phyloP scores from a whole-genome alignment of 192 early-diverging fungal genomes.

The Diversispora eburnea region DNA sequence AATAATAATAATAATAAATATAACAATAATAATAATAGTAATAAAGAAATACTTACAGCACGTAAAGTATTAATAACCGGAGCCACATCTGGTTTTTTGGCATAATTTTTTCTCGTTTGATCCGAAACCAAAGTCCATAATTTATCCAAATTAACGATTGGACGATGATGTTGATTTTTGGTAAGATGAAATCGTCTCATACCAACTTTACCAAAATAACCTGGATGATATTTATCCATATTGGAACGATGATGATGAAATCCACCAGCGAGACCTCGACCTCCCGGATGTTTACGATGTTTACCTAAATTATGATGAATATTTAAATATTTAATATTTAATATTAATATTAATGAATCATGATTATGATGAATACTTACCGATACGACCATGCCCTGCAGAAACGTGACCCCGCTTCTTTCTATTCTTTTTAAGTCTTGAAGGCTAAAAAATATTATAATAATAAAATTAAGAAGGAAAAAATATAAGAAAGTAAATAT shows the following conservation, averaged over 20 bases:
- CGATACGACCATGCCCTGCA: slow-evolving; percentile 99
- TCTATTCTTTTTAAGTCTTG: slow-evolving; percentile 81
- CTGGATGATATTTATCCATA: slow-evolving; percentile 99
- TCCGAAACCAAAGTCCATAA: slow-evolving; percentile 88
- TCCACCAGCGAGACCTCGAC: slow-evolving; percentile 99
- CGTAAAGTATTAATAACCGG: slow-evolving; percentile 88
- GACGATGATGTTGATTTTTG: slow-evolving; percentile 79
- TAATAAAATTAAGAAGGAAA: not conserved
- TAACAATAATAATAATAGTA: not conserved
- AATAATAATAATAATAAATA: not conserved
- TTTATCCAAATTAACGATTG: slow-evolving; percentile 90
- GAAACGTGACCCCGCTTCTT: slow-evolving; percentile 99
- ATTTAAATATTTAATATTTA: not conserved
- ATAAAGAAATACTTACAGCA: slow-evolving; percentile 36
- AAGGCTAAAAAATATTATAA: slow-evolving; percentile 50
- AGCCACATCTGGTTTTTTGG: slow-evolving; percentile 80
- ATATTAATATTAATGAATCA: not conserved
- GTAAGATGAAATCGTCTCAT: slow-evolving; percentile 99
- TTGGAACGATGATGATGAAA: slow-evolving; percentile 99
- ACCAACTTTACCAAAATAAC: slow-evolving; percentile 99
- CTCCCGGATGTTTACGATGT: slow-evolving; percentile 99
- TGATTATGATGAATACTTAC: slow-evolving; percentile 39
- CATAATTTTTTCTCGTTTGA: slow-evolving; percentile 77
- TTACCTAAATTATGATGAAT: slow-evolving; percentile 54
- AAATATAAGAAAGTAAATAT: no score